Conservation (phyloP, 305 asterid species). For the Fraxinus angustifolia region DNA sequence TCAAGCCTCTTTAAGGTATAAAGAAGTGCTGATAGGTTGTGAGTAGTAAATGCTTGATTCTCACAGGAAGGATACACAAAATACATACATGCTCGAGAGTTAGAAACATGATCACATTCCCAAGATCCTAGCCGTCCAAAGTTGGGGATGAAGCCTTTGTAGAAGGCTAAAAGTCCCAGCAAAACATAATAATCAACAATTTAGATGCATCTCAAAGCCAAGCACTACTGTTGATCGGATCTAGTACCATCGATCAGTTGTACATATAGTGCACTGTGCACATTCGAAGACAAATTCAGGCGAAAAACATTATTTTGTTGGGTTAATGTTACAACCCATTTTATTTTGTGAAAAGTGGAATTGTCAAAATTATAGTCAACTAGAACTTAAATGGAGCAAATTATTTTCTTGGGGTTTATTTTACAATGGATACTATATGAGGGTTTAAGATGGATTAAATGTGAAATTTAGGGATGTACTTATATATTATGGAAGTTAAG, state of each 20-base stretch:
- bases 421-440: too few species aligned
- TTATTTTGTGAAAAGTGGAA: too few species aligned
- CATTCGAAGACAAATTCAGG: neutral
- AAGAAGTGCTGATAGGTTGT: neutral
- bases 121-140: constrained; percentile 93
- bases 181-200: constrained; percentile 12
- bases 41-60: neutral
- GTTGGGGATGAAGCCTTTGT: constrained; percentile 92
- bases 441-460: too few species aligned
- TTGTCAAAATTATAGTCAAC: too few species aligned
- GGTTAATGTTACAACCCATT: too few species aligned
- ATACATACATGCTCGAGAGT: constrained; percentile 78
- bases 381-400: too few species aligned
- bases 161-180: constrained; percentile 93
- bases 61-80: neutral
- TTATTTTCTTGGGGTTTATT: too few species aligned
- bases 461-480: too few species aligned
- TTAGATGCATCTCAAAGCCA: neutral
- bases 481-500: too few species aligned
- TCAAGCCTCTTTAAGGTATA: neutral
- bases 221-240: neutral
- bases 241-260: neutral
- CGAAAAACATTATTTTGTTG: too few species aligned
- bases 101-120: constrained; percentile 93
- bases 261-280: neutral